A percentile compares a stretch with the other conserved stretches of the same genome.
These are phyloP conservation scores for Lobosporangium transversale DNA, from an alignment of 192 early-diverging fungal species.

Conservation along the genomic window DNA sequence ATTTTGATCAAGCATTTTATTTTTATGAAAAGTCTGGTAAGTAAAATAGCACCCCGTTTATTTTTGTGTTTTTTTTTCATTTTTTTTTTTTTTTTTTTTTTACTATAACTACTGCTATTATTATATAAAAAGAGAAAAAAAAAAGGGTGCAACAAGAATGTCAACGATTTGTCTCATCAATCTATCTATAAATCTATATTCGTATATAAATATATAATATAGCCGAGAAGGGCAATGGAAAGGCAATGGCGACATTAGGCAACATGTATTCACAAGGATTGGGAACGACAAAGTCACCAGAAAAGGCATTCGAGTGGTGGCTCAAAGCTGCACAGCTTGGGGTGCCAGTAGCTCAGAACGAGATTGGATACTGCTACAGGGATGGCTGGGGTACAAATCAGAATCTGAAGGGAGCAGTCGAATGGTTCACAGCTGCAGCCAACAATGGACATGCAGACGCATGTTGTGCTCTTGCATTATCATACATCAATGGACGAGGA, in stretches of 20 bases:
- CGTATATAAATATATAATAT: neutral
- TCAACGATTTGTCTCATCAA: neutral
- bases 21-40: conserved; percentile 52
- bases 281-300: conserved; percentile 37
- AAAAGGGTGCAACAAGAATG: too few relatives aligned
- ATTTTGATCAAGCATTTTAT: conserved; percentile 50
- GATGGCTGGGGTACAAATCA: conserved; percentile 66
- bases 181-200: conserved; percentile 5
- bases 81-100: too few relatives aligned
- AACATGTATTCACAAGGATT: conserved; percentile 52
- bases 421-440: conserved; percentile 74
- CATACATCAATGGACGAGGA: conserved; percentile 85
- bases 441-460: conserved; percentile 77
- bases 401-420: conserved; percentile 57
- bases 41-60: too few relatives aligned
- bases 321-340: conserved; percentile 62
- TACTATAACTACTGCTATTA: neutral
- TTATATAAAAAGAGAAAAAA: neutral
- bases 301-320: conserved; percentile 69
- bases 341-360: conserved; percentile 55
- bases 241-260: conserved; percentile 52
- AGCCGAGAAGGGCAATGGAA: conserved; percentile 53
- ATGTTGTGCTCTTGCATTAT: conserved; percentile 80
- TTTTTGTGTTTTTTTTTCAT: too few relatives aligned
- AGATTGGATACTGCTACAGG: conserved; percentile 70